Conservation (phyloP, 495 filamentous ascomycete species). For the Rusavskia elegans region DNA sequence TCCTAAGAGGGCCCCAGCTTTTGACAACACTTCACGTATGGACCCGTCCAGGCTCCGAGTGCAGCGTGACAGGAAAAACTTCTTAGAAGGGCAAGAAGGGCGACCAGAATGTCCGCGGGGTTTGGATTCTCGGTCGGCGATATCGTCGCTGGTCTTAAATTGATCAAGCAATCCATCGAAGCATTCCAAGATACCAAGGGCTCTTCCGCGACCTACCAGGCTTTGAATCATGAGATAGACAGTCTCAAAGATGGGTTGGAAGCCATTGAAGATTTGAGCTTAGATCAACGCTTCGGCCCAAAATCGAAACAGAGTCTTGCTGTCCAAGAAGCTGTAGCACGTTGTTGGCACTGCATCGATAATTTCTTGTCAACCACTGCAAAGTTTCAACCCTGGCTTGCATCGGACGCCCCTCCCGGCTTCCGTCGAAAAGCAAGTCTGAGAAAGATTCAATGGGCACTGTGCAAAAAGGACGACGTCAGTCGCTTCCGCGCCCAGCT, state of each 20-base stretch:
- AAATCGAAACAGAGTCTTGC: conserved; percentile 6
- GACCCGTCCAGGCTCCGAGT: no score
- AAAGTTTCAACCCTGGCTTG: conserved; percentile 13
- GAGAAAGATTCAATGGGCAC: conserved; percentile 18
- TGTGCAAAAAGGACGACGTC: conserved; percentile 17
- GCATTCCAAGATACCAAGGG: conserved; percentile 18
- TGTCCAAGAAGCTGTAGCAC: conserved; percentile 3
- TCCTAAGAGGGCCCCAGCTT: no score
- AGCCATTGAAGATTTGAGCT: conserved; percentile 13
- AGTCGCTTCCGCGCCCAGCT: conserved; percentile 17
- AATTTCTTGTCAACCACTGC: conserved; percentile 9
- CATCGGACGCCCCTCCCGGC: not conserved
- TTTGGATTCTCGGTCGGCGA: conserved; percentile 24
- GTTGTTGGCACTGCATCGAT: conserved; percentile 12
- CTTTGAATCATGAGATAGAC: conserved; percentile 15
- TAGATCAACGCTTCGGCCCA: conserved; percentile 1
- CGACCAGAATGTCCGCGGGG: conserved; percentile 16
- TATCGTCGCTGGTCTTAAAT: conserved; percentile 15
- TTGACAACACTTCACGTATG: no score
- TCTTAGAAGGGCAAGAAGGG: not conserved
- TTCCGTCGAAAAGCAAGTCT: conserved; percentile 3
- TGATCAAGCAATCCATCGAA: conserved; percentile 21
- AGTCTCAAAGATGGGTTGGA: conserved; percentile 16
- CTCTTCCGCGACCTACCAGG: conserved; percentile 14
- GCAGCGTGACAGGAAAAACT: no score